Percentiles rank a stretch among this genome's conserved stretches.
Conservation (phyloP, 139 green algal genomes). For the Raphidocelis subcapitata region DNA sequence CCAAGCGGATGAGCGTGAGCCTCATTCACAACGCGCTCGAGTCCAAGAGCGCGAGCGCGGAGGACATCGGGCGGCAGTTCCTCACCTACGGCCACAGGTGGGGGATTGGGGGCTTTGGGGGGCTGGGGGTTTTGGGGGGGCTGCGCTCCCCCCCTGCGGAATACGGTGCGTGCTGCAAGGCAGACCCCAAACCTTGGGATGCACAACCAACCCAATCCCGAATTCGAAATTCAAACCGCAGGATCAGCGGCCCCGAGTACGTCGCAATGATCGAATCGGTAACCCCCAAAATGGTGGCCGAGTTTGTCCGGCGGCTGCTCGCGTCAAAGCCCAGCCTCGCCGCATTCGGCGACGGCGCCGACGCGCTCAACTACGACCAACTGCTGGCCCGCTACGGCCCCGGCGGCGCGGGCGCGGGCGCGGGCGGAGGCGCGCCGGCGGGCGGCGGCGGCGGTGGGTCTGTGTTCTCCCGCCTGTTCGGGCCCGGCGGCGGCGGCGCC, state of each 20-base stretch:
- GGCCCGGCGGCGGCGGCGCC: too few relatives aligned
- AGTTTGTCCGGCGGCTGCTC: constrained; percentile 45
- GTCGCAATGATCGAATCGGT: constrained; percentile 53
- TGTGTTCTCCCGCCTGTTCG: too few relatives aligned
- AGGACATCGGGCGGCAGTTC: constrained; percentile 97
- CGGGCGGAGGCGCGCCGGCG: too few relatives aligned
- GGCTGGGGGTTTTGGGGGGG: neutral
- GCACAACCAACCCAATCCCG: neutral
- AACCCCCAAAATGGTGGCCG: constrained; percentile 28
- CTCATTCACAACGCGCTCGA: constrained; percentile 94
- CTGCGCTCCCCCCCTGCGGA: neutral
- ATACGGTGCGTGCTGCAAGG: neutral
- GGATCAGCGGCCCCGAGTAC: constrained; percentile 50
- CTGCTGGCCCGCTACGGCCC: constrained; percentile 10
- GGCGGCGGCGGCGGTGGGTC: neutral
- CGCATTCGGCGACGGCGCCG: constrained; percentile 34
- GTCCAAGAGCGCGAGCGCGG: constrained; percentile 78
- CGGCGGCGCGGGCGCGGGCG: neutral
- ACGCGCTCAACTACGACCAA: constrained; percentile 14
- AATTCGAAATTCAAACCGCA: too few relatives aligned
- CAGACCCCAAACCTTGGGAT: neutral
- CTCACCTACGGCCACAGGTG: constrained; percentile 85
- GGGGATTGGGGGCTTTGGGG: neutral
- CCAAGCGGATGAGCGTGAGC: constrained; percentile 78
- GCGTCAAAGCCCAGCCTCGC: constrained; percentile 37